Evolutionary conservation across 305 asterid species (phyloP), one percentile per base, ranked within the genome.

Genomic region (Petunia hybrid): DNA sequence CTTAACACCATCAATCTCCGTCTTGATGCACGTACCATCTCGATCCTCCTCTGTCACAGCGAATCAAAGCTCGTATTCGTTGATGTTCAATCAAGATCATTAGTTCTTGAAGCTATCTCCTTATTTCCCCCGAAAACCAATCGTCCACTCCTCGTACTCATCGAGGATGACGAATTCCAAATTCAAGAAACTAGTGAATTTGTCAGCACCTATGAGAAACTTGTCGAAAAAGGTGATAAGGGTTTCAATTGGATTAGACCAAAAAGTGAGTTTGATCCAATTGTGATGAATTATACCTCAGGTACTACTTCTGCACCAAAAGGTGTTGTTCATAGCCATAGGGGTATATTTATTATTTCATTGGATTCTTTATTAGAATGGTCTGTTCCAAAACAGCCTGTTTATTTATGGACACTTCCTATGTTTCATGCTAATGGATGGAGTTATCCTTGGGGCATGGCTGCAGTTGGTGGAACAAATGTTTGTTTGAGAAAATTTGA

Each of bases 361-460:
- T 0, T 91, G 22, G 97, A 92, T 85, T 89, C 95, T 6, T 66
- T 95, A n/a, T 31, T 86, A 3, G 89, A 87, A 8, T 92, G 97
- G 97, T 85, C 93, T 0, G 91, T 95, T 56, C 89, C 92, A 2
- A 92, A 91, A 60, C 89, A 92, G 75, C 88, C 98, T 3, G 91
- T 92, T 0, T 95, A 87, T 48, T 77, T 95, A 1, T 95, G 99
- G 99, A 92, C 98, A n/a, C 93, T 95, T 59, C 97, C 99, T 14
- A 91, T 95, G 99, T 95, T 95, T 83, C 98, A 95, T 84, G 94
- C 92, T 55, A 95, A 95, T 66, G 98, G 99, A 4, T 93, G 99
- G 99, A 89, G 92, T 87, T 91, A 76, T 91, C 76, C 97, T 4
- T 95, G 99, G 99, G 99, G 97, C 1, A 91, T 95, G 95, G 97